phyloP scores from a whole-genome alignment of 1,284 basidiomycete genomes.

The Apiotrichum gracile region DNA sequence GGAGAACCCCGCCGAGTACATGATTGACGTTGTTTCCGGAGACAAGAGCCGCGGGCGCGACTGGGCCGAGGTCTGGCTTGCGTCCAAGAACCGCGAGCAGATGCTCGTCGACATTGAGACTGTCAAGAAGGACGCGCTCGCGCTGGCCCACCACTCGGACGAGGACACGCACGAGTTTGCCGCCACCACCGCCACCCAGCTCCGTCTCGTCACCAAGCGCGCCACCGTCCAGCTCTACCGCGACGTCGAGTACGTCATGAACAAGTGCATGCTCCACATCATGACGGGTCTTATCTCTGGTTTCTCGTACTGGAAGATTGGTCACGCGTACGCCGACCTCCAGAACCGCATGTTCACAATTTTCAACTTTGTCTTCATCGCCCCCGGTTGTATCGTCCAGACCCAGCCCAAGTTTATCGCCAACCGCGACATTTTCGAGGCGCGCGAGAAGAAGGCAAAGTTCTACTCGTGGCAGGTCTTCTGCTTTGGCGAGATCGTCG shows the following conservation, averaged over 20 bases:
- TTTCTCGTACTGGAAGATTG: conserved; percentile 42
- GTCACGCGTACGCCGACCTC: conserved; percentile 20
- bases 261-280: conserved; percentile 40
- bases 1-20: conserved; percentile 52
- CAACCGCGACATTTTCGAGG: conserved; percentile 44
- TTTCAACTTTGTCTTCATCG: conserved; percentile 44
- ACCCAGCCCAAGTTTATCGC: conserved; percentile 46
- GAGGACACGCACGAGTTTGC: conserved; percentile 38
- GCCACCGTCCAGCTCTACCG: conserved; percentile 36
- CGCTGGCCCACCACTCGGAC: background rate
- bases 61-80: conserved; percentile 67
- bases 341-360: conserved; percentile 21
- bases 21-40: conserved; percentile 46
- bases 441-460: conserved; percentile 43
- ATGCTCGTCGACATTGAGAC: conserved; percentile 47
- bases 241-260: conserved; percentile 42
- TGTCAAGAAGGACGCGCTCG: conserved; percentile 22
- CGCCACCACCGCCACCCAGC: conserved; percentile 30
- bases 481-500: conserved; percentile 34
- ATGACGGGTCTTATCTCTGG: conserved; percentile 38
- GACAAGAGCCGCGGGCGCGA: conserved; percentile 50
- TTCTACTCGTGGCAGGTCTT: conserved; percentile 42
- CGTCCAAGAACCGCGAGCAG: conserved; percentile 45
- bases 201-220: conserved; percentile 33
- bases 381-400: conserved; percentile 41